Conservation (phyloP, 192 early-diverging fungal species). For the Rhizoclosmatium sp. region DNA sequence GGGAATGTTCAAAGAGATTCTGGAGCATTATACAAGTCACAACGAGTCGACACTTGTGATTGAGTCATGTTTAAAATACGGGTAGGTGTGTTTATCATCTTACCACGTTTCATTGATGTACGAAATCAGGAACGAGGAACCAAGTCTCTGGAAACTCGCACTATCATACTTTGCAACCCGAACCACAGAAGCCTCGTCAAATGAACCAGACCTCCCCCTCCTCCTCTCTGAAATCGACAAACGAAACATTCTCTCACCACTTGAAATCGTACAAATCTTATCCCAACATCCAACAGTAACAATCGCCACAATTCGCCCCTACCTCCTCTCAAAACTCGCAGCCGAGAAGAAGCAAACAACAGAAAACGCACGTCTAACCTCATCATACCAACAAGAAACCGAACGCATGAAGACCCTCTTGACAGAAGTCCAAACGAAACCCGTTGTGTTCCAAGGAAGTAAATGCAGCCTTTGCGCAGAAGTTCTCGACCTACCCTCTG, state of each 20-base stretch:
- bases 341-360: constrained; percentile 70
- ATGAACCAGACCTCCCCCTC: constrained; percentile 47
- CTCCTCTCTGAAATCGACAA: constrained; percentile 85
- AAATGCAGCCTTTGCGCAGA: constrained; percentile 59
- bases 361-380: constrained; percentile 52
- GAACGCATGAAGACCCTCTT: constrained; percentile 78
- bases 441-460: constrained; percentile 55
- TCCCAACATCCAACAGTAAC: constrained; percentile 81
- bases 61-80: constrained; percentile 55
- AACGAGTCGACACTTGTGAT: constrained; percentile 51
- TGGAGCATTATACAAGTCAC: constrained; percentile 54
- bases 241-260: constrained; percentile 83
- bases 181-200: constrained; percentile 16
- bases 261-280: constrained; percentile 90
- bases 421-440: constrained; percentile 75
- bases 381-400: constrained; percentile 83
- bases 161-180: constrained; percentile 56
- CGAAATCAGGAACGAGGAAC: constrained; percentile 45
- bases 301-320: constrained; percentile 85
- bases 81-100: constrained; percentile 43
- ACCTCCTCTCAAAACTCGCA: constrained; percentile 81
- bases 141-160: constrained; percentile 55
- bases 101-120: background rate
- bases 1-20: constrained; percentile 67
- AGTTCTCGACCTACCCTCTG: constrained; percentile 83